A percentile compares a stretch with the other conserved stretches of the same genome.
These are phyloP conservation scores for Ziziphus jujuba DNA, from an alignment of 306 rosid genomes.

Conservation along the genomic window DNA sequence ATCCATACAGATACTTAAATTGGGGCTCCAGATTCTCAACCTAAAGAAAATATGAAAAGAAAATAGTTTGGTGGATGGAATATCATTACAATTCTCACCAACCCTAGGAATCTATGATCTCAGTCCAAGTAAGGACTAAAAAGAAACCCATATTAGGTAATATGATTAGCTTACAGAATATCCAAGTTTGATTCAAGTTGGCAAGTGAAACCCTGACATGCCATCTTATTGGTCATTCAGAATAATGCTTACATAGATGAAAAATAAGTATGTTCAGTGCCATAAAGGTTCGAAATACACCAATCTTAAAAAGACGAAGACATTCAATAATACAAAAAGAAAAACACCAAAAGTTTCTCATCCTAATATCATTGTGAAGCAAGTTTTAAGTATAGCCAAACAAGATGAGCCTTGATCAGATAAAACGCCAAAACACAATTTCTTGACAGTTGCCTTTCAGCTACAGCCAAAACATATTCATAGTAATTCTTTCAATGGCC, in stretches of 20 bases:
- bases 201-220: neutral
- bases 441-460: constrained; percentile 26
- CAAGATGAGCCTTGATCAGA: neutral
- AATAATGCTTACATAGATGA: neutral
- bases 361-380: neutral
- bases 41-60: neutral
- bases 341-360: neutral
- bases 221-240: neutral
- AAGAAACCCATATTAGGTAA: neutral
- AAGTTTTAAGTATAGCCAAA: neutral
- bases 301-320: too few relatives aligned
- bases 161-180: neutral
- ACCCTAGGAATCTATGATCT: neutral
- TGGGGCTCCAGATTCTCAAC: neutral
- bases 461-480: constrained; percentile 23
- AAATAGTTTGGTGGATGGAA: neutral
- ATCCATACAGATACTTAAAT: neutral
- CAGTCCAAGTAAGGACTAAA: neutral
- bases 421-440: constrained; percentile 7
- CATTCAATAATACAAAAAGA: neutral
- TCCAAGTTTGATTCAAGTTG: neutral
- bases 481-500: constrained; percentile 26
- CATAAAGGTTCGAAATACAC: neutral
- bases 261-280: neutral
- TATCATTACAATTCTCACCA: neutral